These are phyloP conservation scores for Petrea volubilis DNA, from an alignment of 257 asterid genomes.

Conservation along the genomic window DNA sequence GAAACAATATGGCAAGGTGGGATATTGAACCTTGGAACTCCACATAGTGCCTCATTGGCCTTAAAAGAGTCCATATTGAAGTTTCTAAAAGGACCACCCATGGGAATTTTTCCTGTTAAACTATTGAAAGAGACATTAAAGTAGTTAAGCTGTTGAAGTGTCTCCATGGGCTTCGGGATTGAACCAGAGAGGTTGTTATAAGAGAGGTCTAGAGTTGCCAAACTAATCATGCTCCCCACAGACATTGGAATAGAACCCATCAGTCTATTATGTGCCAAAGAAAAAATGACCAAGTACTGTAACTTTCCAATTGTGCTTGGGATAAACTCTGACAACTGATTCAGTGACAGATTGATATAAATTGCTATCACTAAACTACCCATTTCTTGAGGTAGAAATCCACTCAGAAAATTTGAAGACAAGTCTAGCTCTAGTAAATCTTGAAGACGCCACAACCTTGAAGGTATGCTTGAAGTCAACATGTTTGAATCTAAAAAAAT, in stretches of 20 bases:
- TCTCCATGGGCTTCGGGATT: not conserved
- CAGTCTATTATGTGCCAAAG: conserved; percentile 7
- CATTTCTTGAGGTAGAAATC: conserved; percentile 15
- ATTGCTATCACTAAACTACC: conserved; percentile 13
- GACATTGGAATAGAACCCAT: conserved; percentile 19
- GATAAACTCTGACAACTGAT: not conserved
- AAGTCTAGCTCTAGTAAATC: conserved; percentile 3
- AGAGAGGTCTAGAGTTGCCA: not conserved
- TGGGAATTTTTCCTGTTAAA: conserved; percentile 28
- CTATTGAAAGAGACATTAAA: conserved; percentile 35
- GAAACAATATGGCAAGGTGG: conserved; percentile 8
- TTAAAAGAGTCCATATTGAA: conserved; percentile 25
- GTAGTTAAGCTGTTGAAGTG: not conserved
- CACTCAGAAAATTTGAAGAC: conserved; percentile 20
- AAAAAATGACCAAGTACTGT: not conserved
- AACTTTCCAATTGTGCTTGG: conserved; percentile 14
- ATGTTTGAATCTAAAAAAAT: conserved; percentile 15
- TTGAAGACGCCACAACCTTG: conserved; percentile 19
- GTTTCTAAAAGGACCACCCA: conserved; percentile 30
- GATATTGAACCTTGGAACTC: conserved; percentile 23
- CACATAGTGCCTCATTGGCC: conserved; percentile 24
- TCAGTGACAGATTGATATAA: not conserved
- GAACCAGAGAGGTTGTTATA: not conserved
- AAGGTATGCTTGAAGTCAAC: conserved; percentile 22
- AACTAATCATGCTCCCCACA: no score